Evolutionary conservation across 805 yeast genomes (phyloP).

Genomic region (Isabelozyma heimii): DNA sequence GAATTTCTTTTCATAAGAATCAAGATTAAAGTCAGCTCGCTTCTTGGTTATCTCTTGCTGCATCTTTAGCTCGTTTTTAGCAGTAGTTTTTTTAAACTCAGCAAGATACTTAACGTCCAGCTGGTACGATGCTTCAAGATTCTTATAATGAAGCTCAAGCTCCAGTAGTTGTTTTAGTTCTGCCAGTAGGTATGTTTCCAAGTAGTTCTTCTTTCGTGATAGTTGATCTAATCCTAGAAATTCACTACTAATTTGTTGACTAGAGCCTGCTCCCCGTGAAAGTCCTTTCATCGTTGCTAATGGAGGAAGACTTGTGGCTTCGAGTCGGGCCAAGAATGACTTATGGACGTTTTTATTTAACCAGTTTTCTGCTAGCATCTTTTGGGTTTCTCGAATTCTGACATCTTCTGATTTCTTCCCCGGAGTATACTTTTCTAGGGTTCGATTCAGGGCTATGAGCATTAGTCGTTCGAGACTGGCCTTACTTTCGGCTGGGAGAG

Average conservation of each 20-base stretch:
- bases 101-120: constrained; percentile 32
- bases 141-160: constrained; percentile 22
- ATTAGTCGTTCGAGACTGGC: constrained; percentile 20
- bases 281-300: constrained; percentile 12
- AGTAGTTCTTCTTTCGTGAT: constrained; percentile 18
- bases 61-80: constrained; percentile 11
- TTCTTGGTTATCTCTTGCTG: constrained; percentile 8
- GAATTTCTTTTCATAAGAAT: background rate
- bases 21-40: constrained; percentile 2
- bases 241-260: constrained; percentile 6
- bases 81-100: constrained; percentile 24
- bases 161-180: constrained; percentile 36
- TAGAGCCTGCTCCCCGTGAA: constrained; percentile 6
- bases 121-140: constrained; percentile 18
- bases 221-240: constrained; percentile 25
- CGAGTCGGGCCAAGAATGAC: constrained; percentile 24
- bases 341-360: constrained; percentile 9
- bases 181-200: constrained; percentile 40
- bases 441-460: constrained; percentile 21
- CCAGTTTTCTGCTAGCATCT: constrained; percentile 23
- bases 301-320: constrained; percentile 24
- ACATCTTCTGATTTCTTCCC: constrained; percentile 1
- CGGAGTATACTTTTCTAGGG: constrained; percentile 19
- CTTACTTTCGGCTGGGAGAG: constrained; percentile 13
- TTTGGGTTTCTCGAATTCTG: constrained; percentile 19